Percentiles rank a stretch among this genome's conserved stretches.
phyloP scores from a whole-genome alignment of 129 eudicot genomes.

The Flaveria bidentis region DNA sequence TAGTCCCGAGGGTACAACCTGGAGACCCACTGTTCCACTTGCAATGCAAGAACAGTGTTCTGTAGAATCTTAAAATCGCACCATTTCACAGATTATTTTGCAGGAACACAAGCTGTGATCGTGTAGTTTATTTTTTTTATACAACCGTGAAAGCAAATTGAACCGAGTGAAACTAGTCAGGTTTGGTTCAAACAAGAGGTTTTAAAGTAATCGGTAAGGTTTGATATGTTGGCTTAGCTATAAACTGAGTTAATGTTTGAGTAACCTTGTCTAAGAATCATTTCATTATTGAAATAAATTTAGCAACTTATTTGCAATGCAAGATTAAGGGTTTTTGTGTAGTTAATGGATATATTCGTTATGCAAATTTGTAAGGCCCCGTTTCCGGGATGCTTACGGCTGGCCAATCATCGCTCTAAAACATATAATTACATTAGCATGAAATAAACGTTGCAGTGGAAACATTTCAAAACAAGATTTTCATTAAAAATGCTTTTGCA shows the following conservation, averaged over 20 bases:
- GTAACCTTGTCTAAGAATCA: background rate
- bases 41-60: slow-evolving; percentile 63
- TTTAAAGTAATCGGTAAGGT: background rate
- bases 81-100: background rate
- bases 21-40: slow-evolving; percentile 92
- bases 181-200: slow-evolving; percentile 1
- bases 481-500: too few relatives aligned
- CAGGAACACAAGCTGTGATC: background rate
- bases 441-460: too few relatives aligned
- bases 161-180: background rate
- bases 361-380: background rate
- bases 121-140: slow-evolving; percentile 19
- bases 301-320: too few relatives aligned
- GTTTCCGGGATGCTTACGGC: too few relatives aligned
- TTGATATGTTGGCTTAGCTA: slow-evolving; percentile 4
- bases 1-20: slow-evolving; percentile 78
- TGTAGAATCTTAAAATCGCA: slow-evolving; percentile 32
- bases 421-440: too few relatives aligned
- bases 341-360: background rate
- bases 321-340: too few relatives aligned
- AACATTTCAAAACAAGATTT: too few relatives aligned
- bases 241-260: background rate
- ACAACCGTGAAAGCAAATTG: background rate
- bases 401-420: too few relatives aligned
- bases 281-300: background rate